Evolutionary conservation across 768 basidiomycete species (phyloP), one percentile per base, ranked within the genome.

Genomic region (Leccinum uliginosum): DNA sequence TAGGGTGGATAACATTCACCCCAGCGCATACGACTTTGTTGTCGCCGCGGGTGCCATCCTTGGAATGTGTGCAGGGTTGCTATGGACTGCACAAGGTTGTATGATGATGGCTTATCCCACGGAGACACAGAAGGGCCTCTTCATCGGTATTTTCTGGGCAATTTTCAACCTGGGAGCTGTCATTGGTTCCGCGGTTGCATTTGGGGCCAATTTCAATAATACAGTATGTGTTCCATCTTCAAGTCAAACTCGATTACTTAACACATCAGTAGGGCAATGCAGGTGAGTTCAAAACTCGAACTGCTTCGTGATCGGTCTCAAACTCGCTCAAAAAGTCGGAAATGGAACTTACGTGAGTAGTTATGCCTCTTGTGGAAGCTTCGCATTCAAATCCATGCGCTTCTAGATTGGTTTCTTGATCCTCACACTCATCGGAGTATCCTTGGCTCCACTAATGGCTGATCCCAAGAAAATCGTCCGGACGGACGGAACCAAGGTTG

Each of bases 21-120:
- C 79, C 8, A 65, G 75, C 21, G 82, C 83, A 9, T 77, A 78
- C 32, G 74, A 73, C 29, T 92, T 91, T 66, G 83, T 88, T 45
- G 82, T 92, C 60, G 81, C 75, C 17, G 78, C 88, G 3, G 91
- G 90, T 19, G 85, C 86, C 38, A 65, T 89, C 54, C 83, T 91
- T 17, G 91, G 91, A 17, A 59, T 90, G 50, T 89, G 86, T 64
- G 90, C 82, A 14, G 81, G 78, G 15, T 65, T 93, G 45, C 74
- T 92, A 8, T 92, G 91, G 91, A 86, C 89, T 1, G 87, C 89
- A 0, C 90, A 93, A 65, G 91, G 89, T n/a, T 85, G 83, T 17
- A 74, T 93, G 57, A 91, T 92, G 84, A 73, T 93, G 70, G 83
- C 88, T 5, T 93, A 93, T 69, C 87, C 90, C 0, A 90, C 87